Evolutionary conservation across 1,139 yeast species (phyloP), one percentile per base, ranked within the genome.

Genomic region (Arxiozyma heterogenica): DNA sequence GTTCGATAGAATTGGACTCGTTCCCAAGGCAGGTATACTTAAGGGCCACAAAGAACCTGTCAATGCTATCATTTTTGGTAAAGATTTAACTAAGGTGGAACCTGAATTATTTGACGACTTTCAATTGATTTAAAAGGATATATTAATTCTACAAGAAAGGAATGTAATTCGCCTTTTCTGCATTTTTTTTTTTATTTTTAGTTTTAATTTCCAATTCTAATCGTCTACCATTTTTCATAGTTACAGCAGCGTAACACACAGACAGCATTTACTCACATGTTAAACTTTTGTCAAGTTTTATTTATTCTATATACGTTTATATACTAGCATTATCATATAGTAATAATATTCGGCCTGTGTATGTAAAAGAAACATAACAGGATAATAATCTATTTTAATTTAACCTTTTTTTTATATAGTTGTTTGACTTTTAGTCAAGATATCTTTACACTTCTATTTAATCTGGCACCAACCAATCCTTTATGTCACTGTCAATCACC

Each of bases 31-130:
- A 0, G 95, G 85, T 0, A 73, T 76, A 1, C 70, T 87, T 57
- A 83, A 82, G 64, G 90, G 88, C 1, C 63, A 73, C 41, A 76
- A 76, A 1, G 73, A 75, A n/a, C 75, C 81, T 15, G 83, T 84
- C 1, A 89, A 86, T 52, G 95, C 91, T 6, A 71, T 76, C 47
- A 75, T 84, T 66, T 85, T 71, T 64, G 90, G 90, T 2, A 82
- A 82, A 61, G 80, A 79, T 56, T 70, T 84, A 47, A 61, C 68
- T 5, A 52, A 56, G 0, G 54, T 65, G 22, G 68, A 65, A 49
- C 60, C 60, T 0, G 64, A 59, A 43, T 48, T 66, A 47, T 50
- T 57, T 20, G 49, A 53, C 7, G 61, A 56, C 42, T 50, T 58
- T 17, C 42, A 39, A 38, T 25, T 50, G n/a, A 25, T 21, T 23